Percentiles rank a stretch among this genome's conserved stretches.
Evolutionary conservation across 306 rosid species (phyloP).

Genomic region (Corylus heterophylla): DNA sequence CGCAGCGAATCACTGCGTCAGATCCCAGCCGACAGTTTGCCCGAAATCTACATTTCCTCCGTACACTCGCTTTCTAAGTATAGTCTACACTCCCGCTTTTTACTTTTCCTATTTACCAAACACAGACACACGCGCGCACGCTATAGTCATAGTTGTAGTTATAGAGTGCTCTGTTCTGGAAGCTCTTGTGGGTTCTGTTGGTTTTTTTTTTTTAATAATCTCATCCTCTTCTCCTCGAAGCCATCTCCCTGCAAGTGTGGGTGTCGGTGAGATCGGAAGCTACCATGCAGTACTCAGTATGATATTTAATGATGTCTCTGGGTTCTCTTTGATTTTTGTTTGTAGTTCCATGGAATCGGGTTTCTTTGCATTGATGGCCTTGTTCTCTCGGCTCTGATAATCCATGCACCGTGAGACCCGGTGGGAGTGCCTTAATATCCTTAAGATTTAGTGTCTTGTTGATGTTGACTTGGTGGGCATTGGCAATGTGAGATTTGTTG

Average conservation of each 20-base stretch:
- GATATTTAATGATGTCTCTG: conserved; percentile 16
- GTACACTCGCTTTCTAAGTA: not conserved
- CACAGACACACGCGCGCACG: not conserved
- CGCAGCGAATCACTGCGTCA: conserved; percentile 17
- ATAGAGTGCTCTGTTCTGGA: not conserved
- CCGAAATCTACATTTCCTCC: not conserved
- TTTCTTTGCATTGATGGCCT: conserved; percentile 10
- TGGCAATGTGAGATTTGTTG: too few relatives aligned
- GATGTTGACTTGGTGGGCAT: not conserved
- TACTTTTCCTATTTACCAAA: conserved; percentile 50
- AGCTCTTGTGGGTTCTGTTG: conserved; percentile 16
- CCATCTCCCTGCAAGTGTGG: conserved; percentile 10
- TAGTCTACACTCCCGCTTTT: conserved; percentile 41
- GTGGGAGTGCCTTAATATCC: not conserved
- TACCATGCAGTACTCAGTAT: conserved; percentile 16
- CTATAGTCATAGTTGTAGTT: not conserved
- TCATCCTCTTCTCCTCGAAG: not conserved
- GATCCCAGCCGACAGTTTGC: conserved; percentile 40
- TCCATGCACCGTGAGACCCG: conserved; percentile 25
- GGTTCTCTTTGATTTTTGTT: conserved; percentile 8
- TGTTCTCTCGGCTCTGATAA: not conserved
- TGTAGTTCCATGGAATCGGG: not conserved
- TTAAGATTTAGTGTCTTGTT: not conserved
- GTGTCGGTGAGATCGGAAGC: conserved; percentile 35
- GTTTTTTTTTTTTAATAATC: not conserved